phyloP scores from a whole-genome alignment of 208 protist species.

The Trypanosoma congolense region DNA sequence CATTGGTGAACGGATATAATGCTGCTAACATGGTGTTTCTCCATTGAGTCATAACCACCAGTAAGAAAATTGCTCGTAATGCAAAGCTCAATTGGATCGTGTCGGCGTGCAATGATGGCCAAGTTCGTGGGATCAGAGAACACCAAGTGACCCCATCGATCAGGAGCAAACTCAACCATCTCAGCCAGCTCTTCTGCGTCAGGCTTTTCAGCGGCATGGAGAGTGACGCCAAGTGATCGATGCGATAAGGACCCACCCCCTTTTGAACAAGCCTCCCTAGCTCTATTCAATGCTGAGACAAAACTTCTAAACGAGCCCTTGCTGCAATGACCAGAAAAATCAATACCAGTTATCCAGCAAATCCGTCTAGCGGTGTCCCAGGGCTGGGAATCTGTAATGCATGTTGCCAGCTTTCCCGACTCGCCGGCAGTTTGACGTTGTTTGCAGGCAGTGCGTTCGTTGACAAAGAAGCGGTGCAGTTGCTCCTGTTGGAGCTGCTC shows the following conservation, averaged over 20 bases:
- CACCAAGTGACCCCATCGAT: constrained; percentile 79
- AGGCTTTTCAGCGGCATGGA: constrained; percentile 81
- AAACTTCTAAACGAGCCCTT: constrained; percentile 63
- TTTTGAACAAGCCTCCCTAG: constrained; percentile 12
- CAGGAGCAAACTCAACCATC: constrained; percentile 63
- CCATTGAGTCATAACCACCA: constrained; percentile 38
- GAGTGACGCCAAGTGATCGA: constrained; percentile 37
- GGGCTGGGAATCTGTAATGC: background rate
- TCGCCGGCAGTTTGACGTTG: background rate
- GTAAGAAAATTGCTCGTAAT: constrained; percentile 81
- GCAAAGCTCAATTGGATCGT: constrained; percentile 79
- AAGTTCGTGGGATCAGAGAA: constrained; percentile 49
- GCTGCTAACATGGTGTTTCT: constrained; percentile 52
- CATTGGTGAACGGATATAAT: constrained; percentile 20
- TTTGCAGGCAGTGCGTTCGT: background rate
- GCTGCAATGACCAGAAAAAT: constrained; percentile 87
- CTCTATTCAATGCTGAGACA: constrained; percentile 27
- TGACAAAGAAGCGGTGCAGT: constrained; percentile 28
- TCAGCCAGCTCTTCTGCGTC: constrained; percentile 50
- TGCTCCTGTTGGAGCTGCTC: constrained; percentile 38
- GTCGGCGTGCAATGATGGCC: constrained; percentile 25
- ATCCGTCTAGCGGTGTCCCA: constrained; percentile 27
- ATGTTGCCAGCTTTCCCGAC: background rate
- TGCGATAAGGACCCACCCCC: constrained; percentile 1
- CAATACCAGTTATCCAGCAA: constrained; percentile 78